Evolutionary conservation across 208 protist genomes (phyloP), one percentile per base, ranked within the genome.

Genomic region (Porcisia hertigi): DNA sequence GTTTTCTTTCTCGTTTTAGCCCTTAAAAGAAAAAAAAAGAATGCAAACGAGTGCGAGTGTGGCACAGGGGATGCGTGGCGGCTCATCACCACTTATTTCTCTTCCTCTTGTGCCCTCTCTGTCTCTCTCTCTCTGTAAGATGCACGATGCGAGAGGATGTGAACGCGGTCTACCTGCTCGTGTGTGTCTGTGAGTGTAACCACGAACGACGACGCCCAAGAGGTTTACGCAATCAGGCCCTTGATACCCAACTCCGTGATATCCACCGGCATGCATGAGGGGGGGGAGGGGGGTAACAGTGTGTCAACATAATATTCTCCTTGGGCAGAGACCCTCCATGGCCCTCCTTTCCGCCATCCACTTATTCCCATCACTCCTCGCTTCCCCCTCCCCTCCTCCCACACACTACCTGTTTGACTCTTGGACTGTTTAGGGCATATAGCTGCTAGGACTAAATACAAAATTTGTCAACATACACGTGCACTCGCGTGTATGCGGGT

Each of bases 401-500:
- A 3, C 45, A 3, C 45, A 49, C 7, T 67, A 11, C 9, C 62
- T 67, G 39, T 36, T 67, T 45, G 60, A n/a, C 25, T 67, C 62
- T 43, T 11, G 18, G 6, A 49, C 23, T 45, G 41, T 36, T 49
- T 25, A 67, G 14, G 20, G 23, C 20, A 43, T 18, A 4, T 43
- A 64, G 59, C 11, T 45, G 18, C 16, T 39, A 16, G n/a, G 14
- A 43, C 12, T 43, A 64, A 18, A 23, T 18, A 43, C 34, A n/a
- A n/a, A 64, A 36, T 36, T 64, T 25, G 3, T 43, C 43, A 25
- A 39, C 34, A 12, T 64, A 2, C 60, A 66, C 60, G 60, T 66
- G 39, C 23, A 34, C 59, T 63, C 36, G 60, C 60, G 62, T 52
- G 39, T 67, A 41, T 67, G 45, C 41, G 62, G 62, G 23, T 67